Base-by-base conservation (phyloP, 1,284 basidiomycete genomes). In the Microbotryum silenes-acaulis region DNA sequence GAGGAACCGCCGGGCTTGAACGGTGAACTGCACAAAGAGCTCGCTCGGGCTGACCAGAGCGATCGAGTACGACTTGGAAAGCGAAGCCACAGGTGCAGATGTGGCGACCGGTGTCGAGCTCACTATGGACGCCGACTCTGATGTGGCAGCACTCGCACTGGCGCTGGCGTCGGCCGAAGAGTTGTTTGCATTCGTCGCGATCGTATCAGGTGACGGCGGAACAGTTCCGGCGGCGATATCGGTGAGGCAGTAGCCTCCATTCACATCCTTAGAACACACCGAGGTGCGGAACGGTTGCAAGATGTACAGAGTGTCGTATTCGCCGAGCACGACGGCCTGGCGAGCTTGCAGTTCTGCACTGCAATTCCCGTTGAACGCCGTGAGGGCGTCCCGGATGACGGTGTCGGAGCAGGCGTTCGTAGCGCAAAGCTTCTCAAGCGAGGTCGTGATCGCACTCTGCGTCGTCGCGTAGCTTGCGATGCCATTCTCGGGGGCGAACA, bases 281-380 rank as follows among this genome's bases (percentile, higher is more conserved):
- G 89, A 85, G 18, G 73, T 68, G 68, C 78, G 77, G 71, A 92
- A 74, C 6, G 91, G 89, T 6, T 75, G 70, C 56, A 91, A 68
- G 64, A 81, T 70, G 78, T 89, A 96, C 51, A 94, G 78, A 51
- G 83, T 78, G 74, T 94, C 91, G 77, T 94, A 96, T 5, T 82
- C 76, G 46, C 73, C 70, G 61, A 76, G 74, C 25, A 74, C 71
- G 55, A 67, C 58, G 4, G 58, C 48, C 25, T 78, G 73, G 46
- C 71, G 53, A 65, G 80, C 82, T 80, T 82, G 67, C 18, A 96
- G 78, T 77, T 94, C 91, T 29, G 72, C 59, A 2, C 76, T 64
- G 79, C 91, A 96, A 8, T 81, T 80, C 14, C 79, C 69, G 74
- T 85, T 85, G 77, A 94, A 92, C 20, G 78, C 67, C 57, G 81